Conservation (phyloP, 139 green algal genomes). For the Chlamydomonas schloesseri region DNA sequence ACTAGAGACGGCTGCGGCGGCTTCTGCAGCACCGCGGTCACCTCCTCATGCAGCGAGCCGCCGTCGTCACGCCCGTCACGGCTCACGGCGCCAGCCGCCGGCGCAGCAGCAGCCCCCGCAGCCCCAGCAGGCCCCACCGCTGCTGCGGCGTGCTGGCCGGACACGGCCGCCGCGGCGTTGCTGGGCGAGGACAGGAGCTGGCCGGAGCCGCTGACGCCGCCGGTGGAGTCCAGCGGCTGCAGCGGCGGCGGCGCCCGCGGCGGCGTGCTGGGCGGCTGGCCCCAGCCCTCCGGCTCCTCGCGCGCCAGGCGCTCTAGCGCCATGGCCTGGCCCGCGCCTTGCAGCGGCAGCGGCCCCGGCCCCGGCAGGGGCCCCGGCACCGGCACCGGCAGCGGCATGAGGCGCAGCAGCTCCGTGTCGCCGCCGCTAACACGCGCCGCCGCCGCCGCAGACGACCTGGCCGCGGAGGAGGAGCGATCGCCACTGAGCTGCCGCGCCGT, state of each 20-base stretch:
- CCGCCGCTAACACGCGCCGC: not conserved
- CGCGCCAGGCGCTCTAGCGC: not conserved
- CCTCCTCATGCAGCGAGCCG: no score
- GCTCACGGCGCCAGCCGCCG: not conserved
- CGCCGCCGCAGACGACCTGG: no score
- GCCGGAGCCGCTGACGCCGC: no score
- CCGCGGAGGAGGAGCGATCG: no score
- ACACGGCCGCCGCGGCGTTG: no score
- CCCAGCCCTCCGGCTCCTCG: conserved; percentile 13
- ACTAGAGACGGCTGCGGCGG: no score
- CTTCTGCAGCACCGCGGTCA: not conserved
- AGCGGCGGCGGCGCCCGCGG: not conserved
- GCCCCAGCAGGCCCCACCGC: no score
- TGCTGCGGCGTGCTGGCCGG: no score
- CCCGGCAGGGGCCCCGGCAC: no score
- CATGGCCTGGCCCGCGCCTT: not conserved
- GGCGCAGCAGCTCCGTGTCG: not conserved
- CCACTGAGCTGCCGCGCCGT: no score
- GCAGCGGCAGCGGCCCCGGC: no score
- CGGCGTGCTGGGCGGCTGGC: not conserved
- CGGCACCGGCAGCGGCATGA: not conserved
- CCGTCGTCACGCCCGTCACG: not conserved
- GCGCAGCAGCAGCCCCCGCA: not conserved
- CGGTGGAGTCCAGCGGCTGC: not conserved
- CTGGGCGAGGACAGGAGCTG: no score